phyloP scores from a whole-genome alignment of 225 moss, liverwort and hornwort species.

The Marchantia paleacea region DNA sequence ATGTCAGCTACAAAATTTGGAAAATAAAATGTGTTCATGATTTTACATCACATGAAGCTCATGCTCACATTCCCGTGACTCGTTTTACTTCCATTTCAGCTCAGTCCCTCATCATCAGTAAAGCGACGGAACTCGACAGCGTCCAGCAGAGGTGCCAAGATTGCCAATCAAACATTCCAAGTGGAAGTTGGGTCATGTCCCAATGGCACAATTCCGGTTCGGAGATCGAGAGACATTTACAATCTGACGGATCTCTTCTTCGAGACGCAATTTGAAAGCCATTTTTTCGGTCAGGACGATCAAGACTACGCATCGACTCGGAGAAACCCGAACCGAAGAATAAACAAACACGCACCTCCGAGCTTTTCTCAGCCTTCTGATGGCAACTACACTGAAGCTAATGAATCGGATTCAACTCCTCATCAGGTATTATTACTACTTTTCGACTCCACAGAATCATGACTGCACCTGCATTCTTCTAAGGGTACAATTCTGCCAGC shows the following conservation, averaged over 20 bases:
- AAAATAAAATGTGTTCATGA: too few species aligned
- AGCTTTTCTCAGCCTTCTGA: conserved; percentile 2
- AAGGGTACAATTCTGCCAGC: too few species aligned
- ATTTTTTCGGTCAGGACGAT: neutral
- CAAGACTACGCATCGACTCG: neutral
- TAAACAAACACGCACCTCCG: neutral
- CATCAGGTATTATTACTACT: neutral
- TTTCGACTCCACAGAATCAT: neutral
- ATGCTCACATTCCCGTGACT: neutral
- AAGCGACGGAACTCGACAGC: conserved; percentile 9
- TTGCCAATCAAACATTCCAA: conserved; percentile 8
- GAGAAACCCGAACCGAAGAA: neutral
- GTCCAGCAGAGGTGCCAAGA: neutral
- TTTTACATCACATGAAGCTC: neutral
- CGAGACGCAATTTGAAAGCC: neutral
- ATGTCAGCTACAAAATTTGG: neutral
- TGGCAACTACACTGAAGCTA: neutral
- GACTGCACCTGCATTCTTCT: neutral
- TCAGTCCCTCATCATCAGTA: conserved; percentile 8
- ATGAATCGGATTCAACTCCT: neutral
- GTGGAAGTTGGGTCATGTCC: conserved; percentile 21
- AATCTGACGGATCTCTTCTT: conserved; percentile 12
- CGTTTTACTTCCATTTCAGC: neutral
- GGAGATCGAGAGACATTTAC: conserved; percentile 18
- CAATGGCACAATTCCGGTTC: conserved; percentile 15